Percentiles rank a stretch among this genome's conserved stretches.
phyloP scores from a whole-genome alignment of 2,329 filamentous ascomycete genomes.

The Massarina eburnea region DNA sequence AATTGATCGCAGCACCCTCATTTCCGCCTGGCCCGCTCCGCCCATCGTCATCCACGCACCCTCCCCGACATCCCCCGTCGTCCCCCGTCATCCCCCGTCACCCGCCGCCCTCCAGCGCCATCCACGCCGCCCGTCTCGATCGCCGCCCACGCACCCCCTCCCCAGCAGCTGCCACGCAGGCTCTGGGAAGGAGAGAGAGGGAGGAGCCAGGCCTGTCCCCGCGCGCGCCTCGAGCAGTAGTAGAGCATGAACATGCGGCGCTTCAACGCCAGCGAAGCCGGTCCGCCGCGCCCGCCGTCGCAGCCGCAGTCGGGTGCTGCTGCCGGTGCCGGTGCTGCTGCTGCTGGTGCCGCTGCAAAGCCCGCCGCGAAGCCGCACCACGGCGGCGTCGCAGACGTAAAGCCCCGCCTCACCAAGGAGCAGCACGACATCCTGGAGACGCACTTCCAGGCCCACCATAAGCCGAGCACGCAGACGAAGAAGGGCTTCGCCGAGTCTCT shows the following conservation, averaged over 20 bases:
- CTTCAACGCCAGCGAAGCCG: slow-evolving; percentile 13
- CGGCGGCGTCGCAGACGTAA: slow-evolving; percentile 45
- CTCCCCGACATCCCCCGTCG: not conserved
- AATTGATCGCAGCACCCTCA: not conserved
- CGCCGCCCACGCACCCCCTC: not conserved
- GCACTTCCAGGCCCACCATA: slow-evolving; percentile 52
- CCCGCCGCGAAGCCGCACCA: slow-evolving; percentile 26
- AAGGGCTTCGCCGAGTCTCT: slow-evolving; percentile 52
- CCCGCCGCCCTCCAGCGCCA: no score
- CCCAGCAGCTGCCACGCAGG: slow-evolving; percentile 1
- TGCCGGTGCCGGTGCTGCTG: slow-evolving; percentile 6
- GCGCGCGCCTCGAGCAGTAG: slow-evolving; percentile 8
- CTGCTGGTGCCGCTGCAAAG: slow-evolving; percentile 8
- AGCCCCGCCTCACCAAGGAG: slow-evolving; percentile 55
- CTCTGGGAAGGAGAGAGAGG: not conserved
- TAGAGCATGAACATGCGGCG: slow-evolving; percentile 12
- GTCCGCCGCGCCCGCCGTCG: slow-evolving; percentile 15
- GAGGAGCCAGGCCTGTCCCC: not conserved
- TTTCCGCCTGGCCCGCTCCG: not conserved
- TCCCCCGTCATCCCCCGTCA: not conserved
- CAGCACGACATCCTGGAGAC: slow-evolving; percentile 56
- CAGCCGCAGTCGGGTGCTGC: slow-evolving; percentile 15
- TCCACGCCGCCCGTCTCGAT: not conserved
- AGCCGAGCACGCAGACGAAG: slow-evolving; percentile 54
- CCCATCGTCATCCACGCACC: not conserved